phyloP scores from a whole-genome alignment of 2,329 filamentous ascomycete species.

The Aspergillus sp. region DNA sequence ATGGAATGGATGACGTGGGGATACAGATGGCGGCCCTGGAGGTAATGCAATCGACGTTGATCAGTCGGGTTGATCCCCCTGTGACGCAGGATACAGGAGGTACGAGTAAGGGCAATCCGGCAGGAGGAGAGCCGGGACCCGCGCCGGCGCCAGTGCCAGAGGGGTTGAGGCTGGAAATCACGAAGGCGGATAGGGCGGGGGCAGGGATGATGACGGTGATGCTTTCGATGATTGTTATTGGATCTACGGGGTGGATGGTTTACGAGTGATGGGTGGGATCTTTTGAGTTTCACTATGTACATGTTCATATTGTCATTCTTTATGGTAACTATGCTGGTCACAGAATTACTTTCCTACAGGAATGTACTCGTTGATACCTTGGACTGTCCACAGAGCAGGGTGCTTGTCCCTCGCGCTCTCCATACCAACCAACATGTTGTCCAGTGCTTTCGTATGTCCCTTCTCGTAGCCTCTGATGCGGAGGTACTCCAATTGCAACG shows the following conservation, averaged over 20 bases:
- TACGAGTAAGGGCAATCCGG: slow-evolving; percentile 36
- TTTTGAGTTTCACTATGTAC: no score
- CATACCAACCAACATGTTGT: background rate
- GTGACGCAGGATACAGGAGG: slow-evolving; percentile 35
- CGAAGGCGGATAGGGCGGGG: slow-evolving; percentile 43
- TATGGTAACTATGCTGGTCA: background rate
- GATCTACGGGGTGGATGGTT: slow-evolving; percentile 41
- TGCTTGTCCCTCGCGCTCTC: background rate
- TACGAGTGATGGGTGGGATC: slow-evolving; percentile 23
- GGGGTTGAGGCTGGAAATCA: slow-evolving; percentile 25
- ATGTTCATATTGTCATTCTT: no score
- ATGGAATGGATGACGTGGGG: slow-evolving; percentile 41
- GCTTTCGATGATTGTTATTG: slow-evolving; percentile 36
- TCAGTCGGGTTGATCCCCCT: slow-evolving; percentile 31
- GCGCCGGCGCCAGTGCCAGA: slow-evolving; percentile 15
- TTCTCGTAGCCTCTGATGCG: background rate
- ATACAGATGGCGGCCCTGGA: slow-evolving; percentile 44
- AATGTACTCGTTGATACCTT: background rate
- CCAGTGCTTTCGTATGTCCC: background rate
- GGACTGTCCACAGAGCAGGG: background rate
- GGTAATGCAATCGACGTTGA: slow-evolving; percentile 38
- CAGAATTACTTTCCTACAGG: background rate
- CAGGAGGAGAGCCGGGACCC: slow-evolving; percentile 23
- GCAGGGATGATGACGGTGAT: slow-evolving; percentile 46
- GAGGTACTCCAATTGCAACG: background rate